A percentile compares a stretch with the other conserved stretches of the same genome.
These are phyloP conservation scores for Trypanosoma brucei DNA, from an alignment of 208 protist genomes.

Conservation along the genomic window DNA sequence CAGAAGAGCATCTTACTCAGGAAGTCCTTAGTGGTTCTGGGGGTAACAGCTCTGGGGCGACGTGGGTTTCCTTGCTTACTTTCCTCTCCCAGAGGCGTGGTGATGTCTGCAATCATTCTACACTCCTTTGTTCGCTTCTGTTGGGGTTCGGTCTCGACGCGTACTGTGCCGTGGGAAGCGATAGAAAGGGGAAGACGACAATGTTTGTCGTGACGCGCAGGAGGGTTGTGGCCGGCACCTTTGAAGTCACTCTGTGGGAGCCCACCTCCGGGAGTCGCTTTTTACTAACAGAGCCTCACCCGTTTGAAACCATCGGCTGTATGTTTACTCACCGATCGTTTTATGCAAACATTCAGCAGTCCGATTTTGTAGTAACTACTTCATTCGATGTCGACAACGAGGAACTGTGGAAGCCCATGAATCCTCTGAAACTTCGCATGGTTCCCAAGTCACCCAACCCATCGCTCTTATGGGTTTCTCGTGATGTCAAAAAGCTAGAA, in stretches of 20 bases:
- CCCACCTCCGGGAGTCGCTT: constrained; percentile 59
- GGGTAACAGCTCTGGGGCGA: constrained; percentile 15
- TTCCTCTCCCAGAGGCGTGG: constrained; percentile 88
- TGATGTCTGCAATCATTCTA: constrained; percentile 76
- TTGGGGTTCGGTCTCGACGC: constrained; percentile 90
- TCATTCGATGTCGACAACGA: constrained; percentile 89
- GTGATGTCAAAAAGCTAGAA: constrained; percentile 37
- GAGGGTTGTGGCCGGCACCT: constrained; percentile 25
- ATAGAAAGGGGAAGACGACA: constrained; percentile 34
- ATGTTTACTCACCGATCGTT: constrained; percentile 85
- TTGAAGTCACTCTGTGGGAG: constrained; percentile 78
- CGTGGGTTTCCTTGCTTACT: constrained; percentile 74
- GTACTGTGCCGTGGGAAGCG: constrained; percentile 71
- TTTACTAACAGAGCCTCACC: constrained; percentile 32
- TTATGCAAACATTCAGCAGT: constrained; percentile 85
- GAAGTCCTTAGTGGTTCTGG: constrained; percentile 27
- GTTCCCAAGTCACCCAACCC: constrained; percentile 69
- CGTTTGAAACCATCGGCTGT: constrained; percentile 69
- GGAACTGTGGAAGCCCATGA: constrained; percentile 86
- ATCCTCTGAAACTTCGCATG: constrained; percentile 84
- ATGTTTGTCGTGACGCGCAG: constrained; percentile 77
- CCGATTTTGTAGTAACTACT: constrained; percentile 37
- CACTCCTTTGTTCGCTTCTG: constrained; percentile 86
- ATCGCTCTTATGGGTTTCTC: constrained; percentile 49
- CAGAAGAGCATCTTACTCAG: constrained; percentile 31